A percentile compares a stretch with the other conserved stretches of the same genome.
phyloP scores from a whole-genome alignment of 257 asterid species.

The Penstemon barbatus region DNA sequence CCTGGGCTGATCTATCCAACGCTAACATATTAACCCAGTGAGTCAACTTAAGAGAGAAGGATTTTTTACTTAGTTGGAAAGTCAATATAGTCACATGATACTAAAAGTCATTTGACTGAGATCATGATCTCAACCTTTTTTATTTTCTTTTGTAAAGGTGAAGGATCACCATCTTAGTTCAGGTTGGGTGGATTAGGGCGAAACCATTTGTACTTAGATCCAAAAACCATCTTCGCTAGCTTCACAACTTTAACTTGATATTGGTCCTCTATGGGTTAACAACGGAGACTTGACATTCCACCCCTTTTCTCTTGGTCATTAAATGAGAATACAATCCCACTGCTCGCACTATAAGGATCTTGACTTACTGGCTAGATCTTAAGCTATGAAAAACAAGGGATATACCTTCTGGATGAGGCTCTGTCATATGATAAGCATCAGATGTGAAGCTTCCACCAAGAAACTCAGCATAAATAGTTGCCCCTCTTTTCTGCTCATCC shows the following conservation, averaged over 20 bases:
- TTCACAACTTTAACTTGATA: not conserved
- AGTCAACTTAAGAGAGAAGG: no score
- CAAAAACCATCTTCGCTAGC: no score
- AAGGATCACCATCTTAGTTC: no score
- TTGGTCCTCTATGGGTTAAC: not conserved
- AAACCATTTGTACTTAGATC: no score
- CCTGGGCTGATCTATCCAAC: no score
- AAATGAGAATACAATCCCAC: slow-evolving; percentile 1
- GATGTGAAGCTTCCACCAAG: slow-evolving; percentile 97
- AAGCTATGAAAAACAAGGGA: slow-evolving; percentile 26
- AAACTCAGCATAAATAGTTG: slow-evolving; percentile 90
- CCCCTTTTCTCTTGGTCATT: slow-evolving; percentile 5
- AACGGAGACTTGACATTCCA: not conserved
- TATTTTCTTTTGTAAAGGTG: no score
- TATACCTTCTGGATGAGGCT: slow-evolving; percentile 96
- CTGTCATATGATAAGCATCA: slow-evolving; percentile 99
- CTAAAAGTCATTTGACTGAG: no score
- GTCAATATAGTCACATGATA: no score
- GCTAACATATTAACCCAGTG: no score
- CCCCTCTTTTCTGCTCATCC: slow-evolving; percentile 78
- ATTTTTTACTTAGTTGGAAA: no score
- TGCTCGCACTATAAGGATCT: not conserved
- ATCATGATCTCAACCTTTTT: no score
- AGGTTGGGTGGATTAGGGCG: no score
- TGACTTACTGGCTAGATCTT: slow-evolving; percentile 16